These are phyloP conservation scores for Magnusiomyces clavatus DNA, from an alignment of 1,139 yeast genomes.

Conservation along the genomic window DNA sequence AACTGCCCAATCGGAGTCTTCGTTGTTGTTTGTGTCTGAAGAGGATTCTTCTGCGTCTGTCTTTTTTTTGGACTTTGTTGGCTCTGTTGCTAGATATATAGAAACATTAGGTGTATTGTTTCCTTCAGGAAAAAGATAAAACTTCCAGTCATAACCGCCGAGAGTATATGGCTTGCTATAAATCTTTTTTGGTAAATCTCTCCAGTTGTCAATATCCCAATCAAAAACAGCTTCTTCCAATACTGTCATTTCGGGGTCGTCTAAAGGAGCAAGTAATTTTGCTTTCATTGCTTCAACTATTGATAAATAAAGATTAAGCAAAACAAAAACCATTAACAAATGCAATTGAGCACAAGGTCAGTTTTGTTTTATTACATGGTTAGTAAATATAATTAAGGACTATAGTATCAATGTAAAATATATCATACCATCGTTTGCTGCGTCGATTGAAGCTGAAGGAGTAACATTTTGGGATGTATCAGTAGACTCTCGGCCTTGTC, in stretches of 20 bases:
- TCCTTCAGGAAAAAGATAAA: constrained; percentile 73
- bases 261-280: constrained; percentile 24
- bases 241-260: constrained; percentile 34
- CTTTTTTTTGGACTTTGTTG: constrained; percentile 9
- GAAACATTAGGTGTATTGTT: constrained; percentile 28
- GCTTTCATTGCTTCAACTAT: constrained; percentile 25
- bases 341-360: background rate
- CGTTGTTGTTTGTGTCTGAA: constrained; percentile 24
- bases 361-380: background rate
- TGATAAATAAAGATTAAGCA: background rate
- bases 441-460: background rate
- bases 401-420: background rate
- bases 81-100: constrained; percentile 29
- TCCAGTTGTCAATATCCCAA: constrained; percentile 74
- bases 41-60: constrained; percentile 16
- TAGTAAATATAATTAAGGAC: too few species aligned
- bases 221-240: constrained; percentile 39
- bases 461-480: background rate
- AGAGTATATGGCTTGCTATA: constrained; percentile 48
- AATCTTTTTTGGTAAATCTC: constrained; percentile 39
- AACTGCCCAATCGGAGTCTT: constrained; percentile 49
- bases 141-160: constrained; percentile 68
- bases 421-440: constrained; percentile 1
- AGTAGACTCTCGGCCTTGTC: background rate
- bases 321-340: background rate